Base-by-base conservation (phyloP, 805 yeast genomes). In the Lachancea kluyveri region DNA sequence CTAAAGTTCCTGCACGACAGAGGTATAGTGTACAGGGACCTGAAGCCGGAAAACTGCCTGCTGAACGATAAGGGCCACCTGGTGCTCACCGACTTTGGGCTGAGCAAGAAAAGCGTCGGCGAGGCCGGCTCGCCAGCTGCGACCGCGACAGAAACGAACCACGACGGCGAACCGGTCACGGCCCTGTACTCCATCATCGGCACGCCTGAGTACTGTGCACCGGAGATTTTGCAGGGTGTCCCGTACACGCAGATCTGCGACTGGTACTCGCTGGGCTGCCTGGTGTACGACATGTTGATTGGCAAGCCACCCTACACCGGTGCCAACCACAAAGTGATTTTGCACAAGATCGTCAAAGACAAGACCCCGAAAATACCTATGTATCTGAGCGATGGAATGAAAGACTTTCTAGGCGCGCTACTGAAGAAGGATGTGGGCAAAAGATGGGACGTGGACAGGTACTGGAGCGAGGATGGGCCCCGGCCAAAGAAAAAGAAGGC, bases 291-390 rank as follows among this genome's bases (percentile, higher is more conserved):
- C 53, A 69, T 86, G 70, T 63, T 86, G 30, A 79, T 88, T 0
- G 95, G 95, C 0, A 68, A 77, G 28, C 95, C 96, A 0, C 95
- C 95, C 1, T 85, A 83, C 56, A 81, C 92, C 0, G 96, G 95
- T 3, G 78, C 72, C 33, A 82, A 80, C 46, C 79, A 81, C 48
- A 79, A 80, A 51, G 72, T 70, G 26, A 82, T 86, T 18, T 68
- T 81, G 60, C 84, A 80, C 40, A 86, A 84, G 53, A 79, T 86
- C 18, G 64, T 72, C 25, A 69, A 79, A 32, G 82, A 84, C 40
- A 78, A 77, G 41, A 45, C 42, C 18, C 57, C 58, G n/a, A 72
- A 68, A 34, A 62, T 78, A 24, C 95, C 95, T 1, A 80, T 72
- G 49, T 86, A 84, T 50, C 61, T 87, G 20, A 74, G 92, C 3